Conservation (phyloP, 805 yeast species). For the Debaryomyces tyrocola region DNA sequence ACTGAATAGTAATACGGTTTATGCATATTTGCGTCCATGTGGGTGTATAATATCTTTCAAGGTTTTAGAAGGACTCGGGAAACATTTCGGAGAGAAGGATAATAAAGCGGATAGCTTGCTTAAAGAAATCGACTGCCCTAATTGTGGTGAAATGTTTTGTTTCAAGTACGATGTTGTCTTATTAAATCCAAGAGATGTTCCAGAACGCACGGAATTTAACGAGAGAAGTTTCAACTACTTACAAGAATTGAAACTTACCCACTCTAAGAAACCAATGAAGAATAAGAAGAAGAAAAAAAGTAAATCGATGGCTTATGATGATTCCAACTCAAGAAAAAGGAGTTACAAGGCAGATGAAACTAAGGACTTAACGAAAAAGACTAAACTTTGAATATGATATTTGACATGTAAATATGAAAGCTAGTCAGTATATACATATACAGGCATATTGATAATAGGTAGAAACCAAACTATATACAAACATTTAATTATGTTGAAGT, state of each 20-base stretch:
- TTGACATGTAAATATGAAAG: too few species aligned
- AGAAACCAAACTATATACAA: too few species aligned
- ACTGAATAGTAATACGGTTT: conserved; percentile 10
- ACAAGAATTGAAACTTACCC: conserved; percentile 17
- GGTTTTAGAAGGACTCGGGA: conserved; percentile 18
- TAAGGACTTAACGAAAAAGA: not conserved
- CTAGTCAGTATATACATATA: too few species aligned
- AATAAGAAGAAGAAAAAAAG: conserved; percentile 4
- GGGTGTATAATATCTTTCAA: conserved; percentile 38
- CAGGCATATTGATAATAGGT: too few species aligned
- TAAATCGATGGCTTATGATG: not conserved
- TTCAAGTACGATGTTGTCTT: conserved; percentile 31
- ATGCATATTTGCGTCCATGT: conserved; percentile 35
- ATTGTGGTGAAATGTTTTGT: conserved; percentile 23
- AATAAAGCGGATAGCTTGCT: conserved; percentile 5
- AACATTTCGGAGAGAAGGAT: conserved; percentile 2
- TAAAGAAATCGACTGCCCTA: conserved; percentile 26
- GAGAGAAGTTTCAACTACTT: conserved; percentile 12
- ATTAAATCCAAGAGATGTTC: conserved; percentile 22
- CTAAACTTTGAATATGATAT: too few species aligned
- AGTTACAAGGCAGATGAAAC: not conserved
- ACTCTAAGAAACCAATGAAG: conserved; percentile 22
- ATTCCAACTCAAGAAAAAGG: not conserved
- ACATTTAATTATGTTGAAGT: too few species aligned
- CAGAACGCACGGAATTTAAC: conserved; percentile 10